Base-by-base conservation (phyloP, 2,329 filamentous ascomycete genomes). In the Nemania sp. region DNA sequence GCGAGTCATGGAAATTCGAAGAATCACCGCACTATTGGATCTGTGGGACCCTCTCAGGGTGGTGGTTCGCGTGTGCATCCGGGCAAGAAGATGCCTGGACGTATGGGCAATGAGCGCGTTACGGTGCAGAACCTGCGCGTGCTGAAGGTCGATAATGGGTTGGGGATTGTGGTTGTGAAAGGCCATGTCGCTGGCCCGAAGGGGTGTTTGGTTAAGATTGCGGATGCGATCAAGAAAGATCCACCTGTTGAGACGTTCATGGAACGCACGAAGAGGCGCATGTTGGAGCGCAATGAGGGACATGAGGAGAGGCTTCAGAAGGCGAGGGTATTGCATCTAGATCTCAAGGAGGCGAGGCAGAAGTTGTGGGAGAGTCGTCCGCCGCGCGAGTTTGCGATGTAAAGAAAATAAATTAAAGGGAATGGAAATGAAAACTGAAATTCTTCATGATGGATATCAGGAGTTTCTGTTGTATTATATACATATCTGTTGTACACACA, bases 61-160 rank as follows among this genome's bases (percentile, higher is more conserved):
- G 86, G 89, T 70, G 94, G 94, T 75, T 95, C 90, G 59, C 85
- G 94, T 74, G 93, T 99, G 20, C 78, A 91, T 69, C 94, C 94
- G 0, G 94, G 94, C 56, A 99, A 99, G 84, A 94, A 91, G 77
- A 99, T 99, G 94, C 85, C 94, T 3, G 94, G 94, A 50, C 85
- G 90, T 55, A 97, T 99, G 94, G 94, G 94, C 60, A 89, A 88
- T 61, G 83, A 96, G 73, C 85, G 84, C 63, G 89, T 91, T 51
- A 99, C 94, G 42, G 81, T 94, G 53, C 92, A 97, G 80, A 97
- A 96, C 74, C 77, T 97, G 64, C 89, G 88, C 74, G 86, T 99
- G 48, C 76, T 99, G 70, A 87, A 91, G 78, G 87, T 96, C 28
- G 91, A 97, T 74, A 82, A 86, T 64, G 87, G 89, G 71, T 87